A percentile compares a stretch with the other conserved stretches of the same genome.
Evolutionary conservation across 768 basidiomycete genomes (phyloP).

Genomic region (Leccinum uliginosum): DNA sequence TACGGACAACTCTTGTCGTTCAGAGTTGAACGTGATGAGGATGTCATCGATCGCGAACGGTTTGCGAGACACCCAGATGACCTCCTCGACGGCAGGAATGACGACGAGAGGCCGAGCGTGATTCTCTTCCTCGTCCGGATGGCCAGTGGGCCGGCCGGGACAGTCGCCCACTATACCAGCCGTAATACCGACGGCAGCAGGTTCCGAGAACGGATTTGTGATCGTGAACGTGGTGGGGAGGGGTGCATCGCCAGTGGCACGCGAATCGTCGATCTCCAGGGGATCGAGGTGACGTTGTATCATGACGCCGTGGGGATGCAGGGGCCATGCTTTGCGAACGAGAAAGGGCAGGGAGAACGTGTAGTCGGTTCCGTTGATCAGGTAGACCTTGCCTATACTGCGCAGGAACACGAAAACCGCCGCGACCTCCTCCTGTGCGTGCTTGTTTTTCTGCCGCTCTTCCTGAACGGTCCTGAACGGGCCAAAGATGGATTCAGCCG

Average conservation of each 20-base stretch:
- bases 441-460: slow-evolving; percentile 38
- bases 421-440: slow-evolving; percentile 37
- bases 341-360: slow-evolving; percentile 80
- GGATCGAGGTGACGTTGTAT: slow-evolving; percentile 71
- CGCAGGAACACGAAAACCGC: slow-evolving; percentile 78
- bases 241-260: slow-evolving; percentile 57
- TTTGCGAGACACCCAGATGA: slow-evolving; percentile 55
- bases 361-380: slow-evolving; percentile 68
- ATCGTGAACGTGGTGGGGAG: slow-evolving; percentile 82
- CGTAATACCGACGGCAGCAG: slow-evolving; percentile 66
- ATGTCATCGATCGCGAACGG: slow-evolving; percentile 43
- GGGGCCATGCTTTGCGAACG: slow-evolving; percentile 73
- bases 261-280: slow-evolving; percentile 62
- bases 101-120: slow-evolving; percentile 47
- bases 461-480: slow-evolving; percentile 39
- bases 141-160: slow-evolving; percentile 28
- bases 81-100: slow-evolving; percentile 59
- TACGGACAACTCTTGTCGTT: slow-evolving; percentile 50
- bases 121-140: slow-evolving; percentile 55
- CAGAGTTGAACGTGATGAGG: slow-evolving; percentile 55
- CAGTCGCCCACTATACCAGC: slow-evolving; percentile 50
- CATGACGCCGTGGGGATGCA: slow-evolving; percentile 74
- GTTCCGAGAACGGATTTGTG: slow-evolving; percentile 72
- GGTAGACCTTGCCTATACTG: slow-evolving; percentile 66
- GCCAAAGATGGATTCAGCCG: slow-evolving; percentile 33